A percentile compares a stretch with the other conserved stretches of the same genome.
phyloP scores from a whole-genome alignment of 2,329 filamentous ascomycete genomes.

The Colletotrichum theobromicola region DNA sequence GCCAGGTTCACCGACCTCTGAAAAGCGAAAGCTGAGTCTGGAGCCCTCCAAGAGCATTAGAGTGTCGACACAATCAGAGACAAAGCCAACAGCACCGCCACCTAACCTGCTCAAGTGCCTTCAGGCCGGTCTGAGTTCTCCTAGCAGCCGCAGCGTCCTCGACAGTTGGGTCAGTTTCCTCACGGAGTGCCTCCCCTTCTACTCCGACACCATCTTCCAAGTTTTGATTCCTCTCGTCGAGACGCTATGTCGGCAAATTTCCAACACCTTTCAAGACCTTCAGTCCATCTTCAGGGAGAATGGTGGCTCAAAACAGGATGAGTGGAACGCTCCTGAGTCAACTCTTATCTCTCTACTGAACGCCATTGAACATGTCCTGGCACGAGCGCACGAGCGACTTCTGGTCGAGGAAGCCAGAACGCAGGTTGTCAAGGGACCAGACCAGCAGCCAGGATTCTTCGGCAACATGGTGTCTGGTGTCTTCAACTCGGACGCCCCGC shows the following conservation, averaged over 20 bases:
- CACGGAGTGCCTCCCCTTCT: conserved; percentile 81
- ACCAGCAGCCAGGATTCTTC: conserved; percentile 87
- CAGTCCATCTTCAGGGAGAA: conserved; percentile 62
- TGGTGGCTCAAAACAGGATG: conserved; percentile 26
- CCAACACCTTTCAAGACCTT: conserved; percentile 72
- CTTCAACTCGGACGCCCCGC: conserved; percentile 78
- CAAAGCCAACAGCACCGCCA: conserved; percentile 59
- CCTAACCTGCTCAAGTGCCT: conserved; percentile 82
- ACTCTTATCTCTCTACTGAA: conserved; percentile 88
- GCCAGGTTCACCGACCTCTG: conserved; percentile 49
- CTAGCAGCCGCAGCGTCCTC: conserved; percentile 75
- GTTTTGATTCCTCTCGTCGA: conserved; percentile 90
- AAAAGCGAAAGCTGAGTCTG: conserved; percentile 48
- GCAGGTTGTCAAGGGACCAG: conserved; percentile 75
- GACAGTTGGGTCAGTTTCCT: conserved; percentile 94
- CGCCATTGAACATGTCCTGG: conserved; percentile 88
- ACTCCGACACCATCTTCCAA: conserved; percentile 85
- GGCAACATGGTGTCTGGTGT: conserved; percentile 94
- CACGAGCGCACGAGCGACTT: conserved; percentile 83
- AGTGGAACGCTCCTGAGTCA: conserved; percentile 63
- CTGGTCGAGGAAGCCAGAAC: conserved; percentile 75
- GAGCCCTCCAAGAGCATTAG: conserved; percentile 47
- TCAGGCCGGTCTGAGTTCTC: conserved; percentile 78
- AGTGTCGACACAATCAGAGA: conserved; percentile 40
- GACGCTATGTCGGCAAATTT: conserved; percentile 83